A percentile compares a stretch with the other conserved stretches of the same genome.
Evolutionary conservation across 2,329 filamentous ascomycete species (phyloP).

Genomic region (Diatrype stigma): DNA sequence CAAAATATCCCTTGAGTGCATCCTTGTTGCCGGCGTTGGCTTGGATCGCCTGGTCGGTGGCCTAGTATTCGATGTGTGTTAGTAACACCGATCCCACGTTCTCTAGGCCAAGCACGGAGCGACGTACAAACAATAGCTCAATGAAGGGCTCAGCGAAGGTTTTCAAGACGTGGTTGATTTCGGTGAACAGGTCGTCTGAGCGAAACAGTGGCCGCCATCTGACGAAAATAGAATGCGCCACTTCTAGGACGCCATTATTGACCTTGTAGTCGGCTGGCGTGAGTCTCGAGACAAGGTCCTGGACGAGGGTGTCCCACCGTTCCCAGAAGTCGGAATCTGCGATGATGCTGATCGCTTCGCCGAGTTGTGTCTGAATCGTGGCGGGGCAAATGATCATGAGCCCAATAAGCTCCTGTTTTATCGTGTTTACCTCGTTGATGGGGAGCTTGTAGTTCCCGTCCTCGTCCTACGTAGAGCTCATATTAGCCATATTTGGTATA

Average conservation of each 20-base stretch:
- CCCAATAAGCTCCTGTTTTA: slow-evolving; percentile 93
- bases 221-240: slow-evolving; percentile 96
- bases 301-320: slow-evolving; percentile 92
- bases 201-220: slow-evolving; percentile 92
- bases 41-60: slow-evolving; percentile 67
- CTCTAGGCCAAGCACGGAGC: background rate
- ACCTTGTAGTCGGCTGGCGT: slow-evolving; percentile 75
- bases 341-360: slow-evolving; percentile 94
- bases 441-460: slow-evolving; percentile 91
- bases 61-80: slow-evolving; percentile 32
- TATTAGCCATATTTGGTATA: background rate
- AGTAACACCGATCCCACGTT: background rate
- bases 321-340: slow-evolving; percentile 97
- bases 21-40: slow-evolving; percentile 72
- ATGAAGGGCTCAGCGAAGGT: slow-evolving; percentile 85
- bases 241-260: slow-evolving; percentile 92
- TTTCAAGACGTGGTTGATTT: slow-evolving; percentile 91
- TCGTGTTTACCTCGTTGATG: slow-evolving; percentile 74
- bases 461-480: slow-evolving; percentile 58
- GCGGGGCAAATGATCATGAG: slow-evolving; percentile 91
- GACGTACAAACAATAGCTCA: slow-evolving; percentile 65
- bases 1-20: slow-evolving; percentile 72
- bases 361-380: slow-evolving; percentile 86
- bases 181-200: slow-evolving; percentile 86
- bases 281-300: slow-evolving; percentile 85